These are phyloP conservation scores for Euphorbia lathyris DNA, from an alignment of 345 rosid genomes.

Conservation along the genomic window DNA sequence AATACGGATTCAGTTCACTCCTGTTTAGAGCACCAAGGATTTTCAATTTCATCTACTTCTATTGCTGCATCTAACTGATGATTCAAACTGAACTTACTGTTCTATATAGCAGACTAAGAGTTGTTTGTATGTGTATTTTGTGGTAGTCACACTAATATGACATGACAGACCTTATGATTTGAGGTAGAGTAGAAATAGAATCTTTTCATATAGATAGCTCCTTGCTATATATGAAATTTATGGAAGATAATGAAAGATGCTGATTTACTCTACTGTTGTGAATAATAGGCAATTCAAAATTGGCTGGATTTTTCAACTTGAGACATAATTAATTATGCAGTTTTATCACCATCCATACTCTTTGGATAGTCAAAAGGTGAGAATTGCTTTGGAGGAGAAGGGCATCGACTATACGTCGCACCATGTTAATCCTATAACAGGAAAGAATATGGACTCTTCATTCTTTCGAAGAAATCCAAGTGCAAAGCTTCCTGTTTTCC, in stretches of 20 bases:
- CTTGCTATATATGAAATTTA: neutral
- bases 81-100: too few species aligned
- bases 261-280: neutral
- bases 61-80: too few species aligned
- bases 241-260: neutral
- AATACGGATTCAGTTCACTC: too few species aligned
- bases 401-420: conserved; percentile 85
- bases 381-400: conserved; percentile 88
- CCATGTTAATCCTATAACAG: conserved; percentile 78
- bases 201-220: neutral
- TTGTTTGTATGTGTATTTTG: neutral
- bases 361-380: conserved; percentile 80
- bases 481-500: conserved; percentile 77
- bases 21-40: too few species aligned
- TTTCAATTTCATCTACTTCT: too few species aligned
- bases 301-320: neutral
- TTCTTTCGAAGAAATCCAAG: conserved; percentile 70
- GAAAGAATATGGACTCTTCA: conserved; percentile 79
- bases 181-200: neutral
- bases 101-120: too few species aligned
- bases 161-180: neutral
- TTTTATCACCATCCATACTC: conserved; percentile 91
- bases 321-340: conserved; percentile 80
- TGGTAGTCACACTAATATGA: neutral
- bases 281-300: neutral